Base-by-base conservation (phyloP, 2,329 filamentous ascomycete genomes). In the Fusarium lateritium region DNA sequence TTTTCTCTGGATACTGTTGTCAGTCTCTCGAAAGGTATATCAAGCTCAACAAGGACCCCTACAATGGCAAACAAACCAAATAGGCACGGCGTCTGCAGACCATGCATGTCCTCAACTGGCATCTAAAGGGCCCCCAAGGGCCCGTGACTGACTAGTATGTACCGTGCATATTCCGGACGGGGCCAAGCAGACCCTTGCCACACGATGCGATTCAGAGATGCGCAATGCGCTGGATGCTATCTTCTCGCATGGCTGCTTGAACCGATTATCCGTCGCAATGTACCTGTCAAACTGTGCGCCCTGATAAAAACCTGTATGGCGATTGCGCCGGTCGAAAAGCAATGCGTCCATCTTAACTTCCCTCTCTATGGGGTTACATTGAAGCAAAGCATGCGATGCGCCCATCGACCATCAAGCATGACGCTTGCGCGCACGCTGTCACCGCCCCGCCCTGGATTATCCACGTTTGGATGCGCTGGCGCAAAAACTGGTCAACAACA, bases 361-460 rank as follows among this genome's bases (percentile, higher is more conserved):
- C 52, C 36, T 60, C 31, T 47, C 61, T 54, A 52, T 58, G 52
- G 67, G 67, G 67, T 71, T 73, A 55, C 69, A 62, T 69, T 65
- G 65, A 60, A 65, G 56, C 36, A 53, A 57, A 71, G 57, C 54
- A 66, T 74, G 70, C 65, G 72, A 74, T 73, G 70, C 65, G 72
- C 70, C 70, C 71, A 74, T 70, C 58, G 63, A 65, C 53, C 69
- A 64, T 65, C 66, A 52, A 74, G 71, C 73, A 75, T 75, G 73
- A 74, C 73, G 73, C 72, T 75, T 74, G 70, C 61, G 71, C 70
- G 66, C 66, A 70, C 67, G 73, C 62, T 74, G 72, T 74, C 72
- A 74, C 72, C 72, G 72, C 71, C 67, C 73, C 73, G 71, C 71
- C 65, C 60, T 60, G 21, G 33, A 50, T 60, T 64, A 71, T 67